A percentile compares a stretch with the other conserved stretches of the same genome.
Evolutionary conservation across 176 grass and related monocot species (phyloP).

Genomic region (Juncus effusus): DNA sequence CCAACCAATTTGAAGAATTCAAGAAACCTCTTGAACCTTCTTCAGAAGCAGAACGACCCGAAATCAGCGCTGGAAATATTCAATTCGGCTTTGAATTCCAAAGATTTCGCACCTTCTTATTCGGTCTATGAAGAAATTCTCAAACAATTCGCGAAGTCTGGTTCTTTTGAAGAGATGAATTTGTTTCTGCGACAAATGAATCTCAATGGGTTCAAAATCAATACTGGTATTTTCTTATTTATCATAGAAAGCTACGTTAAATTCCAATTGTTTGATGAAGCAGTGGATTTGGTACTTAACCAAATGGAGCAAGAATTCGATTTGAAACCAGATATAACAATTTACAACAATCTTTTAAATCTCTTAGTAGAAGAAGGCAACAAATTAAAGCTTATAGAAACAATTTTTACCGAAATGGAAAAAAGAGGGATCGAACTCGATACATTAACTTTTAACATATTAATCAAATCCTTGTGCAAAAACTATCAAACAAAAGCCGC

Average conservation of each 20-base stretch:
- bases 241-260: conserved; percentile 49
- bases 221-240: conserved; percentile 35
- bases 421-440: conserved; percentile 36
- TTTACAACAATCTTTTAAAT: conserved; percentile 66
- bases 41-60: conserved; percentile 57
- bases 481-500: conserved; percentile 58
- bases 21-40: conserved; percentile 36
- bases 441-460: conserved; percentile 58
- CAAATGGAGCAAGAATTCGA: conserved; percentile 39
- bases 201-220: conserved; percentile 39
- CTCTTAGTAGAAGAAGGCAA: conserved; percentile 44
- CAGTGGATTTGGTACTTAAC: conserved; percentile 63
- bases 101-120: conserved; percentile 26
- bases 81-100: conserved; percentile 37
- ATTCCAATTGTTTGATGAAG: conserved; percentile 52
- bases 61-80: conserved; percentile 49
- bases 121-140: conserved; percentile 66
- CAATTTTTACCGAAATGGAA: conserved; percentile 49
- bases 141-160: conserved; percentile 47
- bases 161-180: conserved; percentile 55
- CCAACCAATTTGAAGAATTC: conserved; percentile 34
- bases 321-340: conserved; percentile 28
- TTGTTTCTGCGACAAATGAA: conserved; percentile 51
- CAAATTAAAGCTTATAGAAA: conserved; percentile 70
- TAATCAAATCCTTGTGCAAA: conserved; percentile 65